phyloP scores from a whole-genome alignment of 2,329 filamentous ascomycete species.

The Aspergillus clavatus region DNA sequence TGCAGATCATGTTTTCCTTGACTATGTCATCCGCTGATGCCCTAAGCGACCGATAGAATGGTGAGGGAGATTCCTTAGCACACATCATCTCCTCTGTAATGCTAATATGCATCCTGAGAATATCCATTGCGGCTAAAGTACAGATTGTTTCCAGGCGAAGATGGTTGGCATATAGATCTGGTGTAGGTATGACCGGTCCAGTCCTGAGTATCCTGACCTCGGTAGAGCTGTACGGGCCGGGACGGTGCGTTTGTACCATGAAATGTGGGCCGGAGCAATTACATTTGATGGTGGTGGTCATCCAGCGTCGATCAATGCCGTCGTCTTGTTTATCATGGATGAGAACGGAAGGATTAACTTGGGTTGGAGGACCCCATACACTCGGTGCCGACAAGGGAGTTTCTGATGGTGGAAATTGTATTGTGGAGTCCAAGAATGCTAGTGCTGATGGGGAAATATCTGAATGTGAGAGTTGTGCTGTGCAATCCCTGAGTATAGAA shows the following conservation, averaged over 20 bases:
- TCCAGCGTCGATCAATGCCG: slow-evolving; percentile 5
- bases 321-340: slow-evolving; percentile 3
- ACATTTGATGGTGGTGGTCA: slow-evolving; percentile 10
- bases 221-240: neutral
- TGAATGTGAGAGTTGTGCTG: slow-evolving; percentile 1
- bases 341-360: slow-evolving; percentile 6
- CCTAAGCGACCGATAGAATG: slow-evolving; percentile 19
- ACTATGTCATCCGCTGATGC: neutral
- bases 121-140: slow-evolving; percentile 18
- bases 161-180: slow-evolving; percentile 23
- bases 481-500: neutral
- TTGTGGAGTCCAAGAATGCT: neutral
- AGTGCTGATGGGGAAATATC: neutral
- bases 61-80: slow-evolving; percentile 20
- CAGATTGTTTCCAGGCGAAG: slow-evolving; percentile 26
- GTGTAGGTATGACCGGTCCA: slow-evolving; percentile 4
- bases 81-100: slow-evolving; percentile 23
- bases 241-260: slow-evolving; percentile 7
- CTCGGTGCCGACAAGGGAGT: neutral
- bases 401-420: neutral
- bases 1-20: slow-evolving; percentile 8
- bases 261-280: slow-evolving; percentile 14
- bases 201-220: slow-evolving; percentile 13
- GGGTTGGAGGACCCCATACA: neutral
- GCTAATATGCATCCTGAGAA: slow-evolving; percentile 20